Conservation (phyloP, 805 yeast species). For the Zygoascus tannicola region DNA sequence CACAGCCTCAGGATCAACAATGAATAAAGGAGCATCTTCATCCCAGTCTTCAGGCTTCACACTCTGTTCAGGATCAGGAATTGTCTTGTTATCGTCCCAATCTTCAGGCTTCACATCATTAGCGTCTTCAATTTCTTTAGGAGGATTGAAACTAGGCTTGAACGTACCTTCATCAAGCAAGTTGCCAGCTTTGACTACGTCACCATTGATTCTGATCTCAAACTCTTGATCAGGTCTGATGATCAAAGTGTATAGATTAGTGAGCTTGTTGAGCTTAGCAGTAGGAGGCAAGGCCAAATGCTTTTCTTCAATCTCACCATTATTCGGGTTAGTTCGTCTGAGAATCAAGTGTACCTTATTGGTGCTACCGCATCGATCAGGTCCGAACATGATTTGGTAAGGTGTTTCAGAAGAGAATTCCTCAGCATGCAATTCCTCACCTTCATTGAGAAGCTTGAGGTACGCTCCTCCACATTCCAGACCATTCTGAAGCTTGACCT, state of each 20-base stretch:
- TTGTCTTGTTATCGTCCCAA: conserved; percentile 66
- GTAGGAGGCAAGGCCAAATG: conserved; percentile 60
- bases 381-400: conserved; percentile 88
- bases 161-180: conserved; percentile 47
- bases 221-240: conserved; percentile 55
- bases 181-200: conserved; percentile 59
- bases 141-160: conserved; percentile 59
- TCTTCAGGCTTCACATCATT: conserved; percentile 59
- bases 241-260: conserved; percentile 69
- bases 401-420: conserved; percentile 60
- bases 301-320: conserved; percentile 57
- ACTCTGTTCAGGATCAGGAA: conserved; percentile 58
- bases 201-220: conserved; percentile 79
- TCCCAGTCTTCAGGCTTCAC: conserved; percentile 82
- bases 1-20: conserved; percentile 55
- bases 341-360: conserved; percentile 75
- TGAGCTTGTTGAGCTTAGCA: conserved; percentile 42
- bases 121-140: conserved; percentile 49
- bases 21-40: conserved; percentile 51
- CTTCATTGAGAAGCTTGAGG: conserved; percentile 54
- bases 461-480: conserved; percentile 86
- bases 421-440: conserved; percentile 29
- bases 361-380: conserved; percentile 77
- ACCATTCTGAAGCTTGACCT: conserved; percentile 73
- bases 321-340: conserved; percentile 44